Base-by-base conservation (phyloP, 2,329 filamentous ascomycete species). In the Sphaceloma murrayae region DNA sequence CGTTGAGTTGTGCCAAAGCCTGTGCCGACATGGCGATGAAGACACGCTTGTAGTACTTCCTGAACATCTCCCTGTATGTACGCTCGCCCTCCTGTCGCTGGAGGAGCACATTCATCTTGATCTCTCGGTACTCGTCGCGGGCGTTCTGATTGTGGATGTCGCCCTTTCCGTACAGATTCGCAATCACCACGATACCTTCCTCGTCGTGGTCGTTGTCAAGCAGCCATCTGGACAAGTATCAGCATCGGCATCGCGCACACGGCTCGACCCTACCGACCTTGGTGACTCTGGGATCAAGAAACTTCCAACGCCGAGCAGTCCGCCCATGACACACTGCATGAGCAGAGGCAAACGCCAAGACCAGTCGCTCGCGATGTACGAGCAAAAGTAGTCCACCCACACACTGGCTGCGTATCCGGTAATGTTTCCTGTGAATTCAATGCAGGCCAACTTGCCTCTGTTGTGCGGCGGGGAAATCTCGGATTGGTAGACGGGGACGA, bases 381-480 rank as follows among this genome's bases (percentile, higher is more conserved):
- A 91, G 65, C 88, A 95, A 56, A 91, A 89, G 65, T 96, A 98
- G 63, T 98, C 91, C 19, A 96, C 89, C 91, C 91, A 98, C 16
- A 96, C 89, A 54, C 89, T 96, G 43, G 86, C 87, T 45, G 89
- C 82, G 61, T 98, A 98, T 22, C 91, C 91, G 49, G 85, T 81
- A 51, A 98, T 94, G 64, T 98, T 98, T 44, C 91, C 91, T 0
- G 89, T 89, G 59, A 96, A 98, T 62, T 98, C 91, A 53, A 98
- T 96, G 62, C 91, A 96, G 17, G 89, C 91, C 49, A 98, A 73
- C 66, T 91, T 93, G 51, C 91, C 91, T 56, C 91, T 77, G 63
- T 94, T 96, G 59, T 98, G 91, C 4, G 91, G 87, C 38, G 91
- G 91, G 32, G 89, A 95, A 57, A 72, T 72, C 52, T 72, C 69